phyloP scores from a whole-genome alignment of 2,329 filamentous ascomycete genomes.

The Colletotrichum sp. region DNA sequence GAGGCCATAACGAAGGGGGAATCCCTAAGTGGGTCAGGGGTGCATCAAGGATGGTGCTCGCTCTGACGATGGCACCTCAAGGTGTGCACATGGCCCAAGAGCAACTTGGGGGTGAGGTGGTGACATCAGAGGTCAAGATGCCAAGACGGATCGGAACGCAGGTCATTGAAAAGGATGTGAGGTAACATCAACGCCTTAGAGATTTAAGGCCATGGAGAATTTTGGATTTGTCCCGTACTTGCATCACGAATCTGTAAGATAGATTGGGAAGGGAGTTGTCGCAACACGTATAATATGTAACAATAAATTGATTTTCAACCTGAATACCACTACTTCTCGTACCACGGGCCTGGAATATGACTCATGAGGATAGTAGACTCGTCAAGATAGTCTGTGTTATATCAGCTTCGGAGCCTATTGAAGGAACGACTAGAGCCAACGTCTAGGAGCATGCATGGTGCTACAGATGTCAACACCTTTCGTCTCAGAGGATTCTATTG shows the following conservation, averaged over 20 bases:
- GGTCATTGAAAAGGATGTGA: neutral
- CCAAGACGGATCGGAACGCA: neutral
- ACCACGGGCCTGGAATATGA: too few relatives aligned
- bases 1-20: neutral
- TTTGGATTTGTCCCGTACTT: neutral
- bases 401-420: too few relatives aligned
- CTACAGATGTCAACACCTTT: too few relatives aligned
- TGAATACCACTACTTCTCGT: too few relatives aligned
- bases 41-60: neutral
- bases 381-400: too few relatives aligned
- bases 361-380: too few relatives aligned
- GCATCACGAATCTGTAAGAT: accelerated
- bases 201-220: neutral
- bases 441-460: too few relatives aligned
- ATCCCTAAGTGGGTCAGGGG: neutral
- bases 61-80: neutral
- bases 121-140: neutral
- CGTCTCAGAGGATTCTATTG: too few relatives aligned
- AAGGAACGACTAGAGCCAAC: too few relatives aligned
- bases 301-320: too few relatives aligned
- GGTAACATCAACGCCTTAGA: neutral
- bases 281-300: too few relatives aligned
- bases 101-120: neutral
- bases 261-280: too few relatives aligned
- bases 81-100: neutral